Evolutionary conservation across 2,329 filamentous ascomycete genomes (phyloP).

Genomic region (Ophiosphaerella korrae): DNA sequence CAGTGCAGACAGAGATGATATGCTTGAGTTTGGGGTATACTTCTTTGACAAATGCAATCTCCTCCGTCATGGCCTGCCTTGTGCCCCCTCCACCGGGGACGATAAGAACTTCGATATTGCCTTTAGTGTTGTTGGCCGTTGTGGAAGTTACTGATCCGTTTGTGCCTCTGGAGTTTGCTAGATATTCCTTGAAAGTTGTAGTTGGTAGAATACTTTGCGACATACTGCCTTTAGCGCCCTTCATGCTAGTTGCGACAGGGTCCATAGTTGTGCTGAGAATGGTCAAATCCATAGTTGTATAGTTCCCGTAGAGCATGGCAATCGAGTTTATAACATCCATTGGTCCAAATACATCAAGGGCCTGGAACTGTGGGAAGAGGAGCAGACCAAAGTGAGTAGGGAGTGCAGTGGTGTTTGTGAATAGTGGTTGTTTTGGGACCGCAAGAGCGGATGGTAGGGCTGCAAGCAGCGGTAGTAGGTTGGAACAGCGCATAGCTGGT

Average conservation of each 20-base stretch:
- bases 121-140: conserved; percentile 2
- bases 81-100: conserved; percentile 67
- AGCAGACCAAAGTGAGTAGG: conserved; percentile 33
- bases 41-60: conserved; percentile 56
- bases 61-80: conserved; percentile 35
- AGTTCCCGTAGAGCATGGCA: conserved; percentile 29
- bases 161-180: conserved; percentile 33
- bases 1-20: conserved; percentile 70
- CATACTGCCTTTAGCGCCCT: conserved; percentile 24
- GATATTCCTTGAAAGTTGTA: conserved; percentile 58
- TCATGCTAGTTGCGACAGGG: conserved; percentile 33
- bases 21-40: conserved; percentile 56
- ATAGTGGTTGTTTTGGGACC: conserved; percentile 12
- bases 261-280: conserved; percentile 34
- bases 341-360: conserved; percentile 50
- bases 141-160: conserved; percentile 7
- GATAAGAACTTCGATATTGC: conserved; percentile 64
- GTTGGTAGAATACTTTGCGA: conserved; percentile 54
- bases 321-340: conserved; percentile 51
- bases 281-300: conserved; percentile 30
- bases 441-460: conserved; percentile 10
- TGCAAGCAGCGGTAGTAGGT: conserved; percentile 12
- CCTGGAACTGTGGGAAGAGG: conserved; percentile 30
- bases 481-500: conserved; percentile 13
- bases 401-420: conserved; percentile 28